Evolutionary conservation across 2,329 filamentous ascomycete species (phyloP), one percentile per base, ranked within the genome.

Genomic region (Lojkania enalia): DNA sequence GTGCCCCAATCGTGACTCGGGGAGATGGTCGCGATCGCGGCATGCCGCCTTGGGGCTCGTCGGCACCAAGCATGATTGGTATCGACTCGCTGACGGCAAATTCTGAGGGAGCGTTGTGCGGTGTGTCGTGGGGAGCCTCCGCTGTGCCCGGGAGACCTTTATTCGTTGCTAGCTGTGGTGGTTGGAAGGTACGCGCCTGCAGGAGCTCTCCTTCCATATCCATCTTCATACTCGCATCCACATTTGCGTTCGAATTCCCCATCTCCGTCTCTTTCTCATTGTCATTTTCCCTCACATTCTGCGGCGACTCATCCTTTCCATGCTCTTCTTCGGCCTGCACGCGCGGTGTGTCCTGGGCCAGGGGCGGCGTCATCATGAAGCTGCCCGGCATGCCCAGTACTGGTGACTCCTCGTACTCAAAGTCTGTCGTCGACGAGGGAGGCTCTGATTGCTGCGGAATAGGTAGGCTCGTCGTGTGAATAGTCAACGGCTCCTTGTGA

Each of bases 371-470:
- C 36, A 60, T 55, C 39, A 41, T 80, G 77, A 61, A 86, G 83
- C 57, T 78, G 7, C 84, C 84, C 3, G 85, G 84, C 48, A 87
- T 78, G 4, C 82, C 85, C 13, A 89, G 70, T 2, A 82, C 82
- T 6, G 85, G 85, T 20, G 85, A 87, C 57, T 87, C 84, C 35
- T 72, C 67, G 12, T 56, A 58, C 43, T 76, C 73, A 36, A 76
- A 73, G 35, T 72, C 69, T 2, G 72, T 75, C 12, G 61, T 57
- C 14, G 66, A 66, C 19, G 71, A 72, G 37, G 54, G 35, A 3
- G 64, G 55, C 21, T 63, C 64, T 14, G 54, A 55, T 16, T 62
- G 52, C n/a, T 62, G 52, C 14, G 67, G 63, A 14, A 63, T 63
- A 29, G 54, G 49, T 13, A 67, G 31, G 25, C 45, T 54, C 9